Evolutionary conservation across 1,139 yeast genomes (phyloP).

Genomic region (Oligophagozyma castellii): DNA sequence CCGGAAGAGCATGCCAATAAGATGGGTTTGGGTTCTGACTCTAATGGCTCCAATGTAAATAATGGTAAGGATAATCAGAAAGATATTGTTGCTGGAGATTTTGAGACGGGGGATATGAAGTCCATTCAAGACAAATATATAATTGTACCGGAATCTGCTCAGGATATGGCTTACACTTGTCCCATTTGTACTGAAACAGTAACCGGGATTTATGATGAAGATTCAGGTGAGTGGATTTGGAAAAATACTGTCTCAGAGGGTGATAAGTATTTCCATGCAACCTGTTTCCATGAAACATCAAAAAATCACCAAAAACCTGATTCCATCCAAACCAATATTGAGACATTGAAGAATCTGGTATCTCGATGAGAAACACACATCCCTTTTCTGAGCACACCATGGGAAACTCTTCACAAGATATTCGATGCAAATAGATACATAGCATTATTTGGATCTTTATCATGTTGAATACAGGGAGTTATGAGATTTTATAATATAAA

Average conservation of each 20-base stretch:
- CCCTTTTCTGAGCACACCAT: no score
- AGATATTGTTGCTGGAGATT: no score
- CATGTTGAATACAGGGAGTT: no score
- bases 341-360: slow-evolving; percentile 12
- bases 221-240: slow-evolving; percentile 95
- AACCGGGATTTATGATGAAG: slow-evolving; percentile 73
- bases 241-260: slow-evolving; percentile 56
- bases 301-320: slow-evolving; percentile 20
- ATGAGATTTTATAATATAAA: no score
- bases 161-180: slow-evolving; percentile 60
- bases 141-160: slow-evolving; percentile 57
- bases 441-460: no score
- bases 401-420: no score
- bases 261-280: slow-evolving; percentile 69
- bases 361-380: slow-evolving; percentile 1
- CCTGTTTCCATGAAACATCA: slow-evolving; percentile 66
- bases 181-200: slow-evolving; percentile 78
- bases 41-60: slow-evolving; percentile 6
- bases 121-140: slow-evolving; percentile 28
- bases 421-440: no score
- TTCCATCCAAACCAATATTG: slow-evolving; percentile 12
- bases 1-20: background rate
- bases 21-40: slow-evolving; percentile 4
- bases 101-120: no score
- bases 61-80: slow-evolving; percentile 3